Evolutionary conservation across 225 moss, liverwort and hornwort species (phyloP).

Genomic region (Ulota crispa): DNA sequence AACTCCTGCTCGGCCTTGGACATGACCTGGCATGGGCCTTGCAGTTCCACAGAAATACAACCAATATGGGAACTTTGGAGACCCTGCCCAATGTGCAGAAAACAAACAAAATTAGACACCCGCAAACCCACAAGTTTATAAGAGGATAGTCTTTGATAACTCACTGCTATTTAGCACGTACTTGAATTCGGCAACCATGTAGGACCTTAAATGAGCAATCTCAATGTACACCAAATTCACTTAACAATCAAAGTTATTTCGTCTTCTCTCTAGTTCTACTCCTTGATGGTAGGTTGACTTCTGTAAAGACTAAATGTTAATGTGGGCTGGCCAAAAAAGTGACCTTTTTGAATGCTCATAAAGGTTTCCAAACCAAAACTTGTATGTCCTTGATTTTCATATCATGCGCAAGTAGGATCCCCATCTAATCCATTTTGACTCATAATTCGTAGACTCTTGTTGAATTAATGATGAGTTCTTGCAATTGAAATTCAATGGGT

Average conservation of each 20-base stretch:
- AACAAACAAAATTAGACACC: background rate
- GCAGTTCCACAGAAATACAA: slow-evolving; percentile 44
- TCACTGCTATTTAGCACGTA: no score
- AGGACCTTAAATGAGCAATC: background rate
- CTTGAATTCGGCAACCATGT: background rate
- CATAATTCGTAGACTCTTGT: no score
- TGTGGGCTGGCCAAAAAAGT: no score
- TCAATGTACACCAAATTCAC: background rate
- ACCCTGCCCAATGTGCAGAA: slow-evolving; percentile 18
- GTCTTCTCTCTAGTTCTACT: background rate
- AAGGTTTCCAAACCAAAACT: no score
- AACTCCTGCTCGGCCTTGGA: slow-evolving; percentile 35
- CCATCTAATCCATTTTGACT: no score
- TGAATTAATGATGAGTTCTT: no score
- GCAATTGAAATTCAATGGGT: no score
- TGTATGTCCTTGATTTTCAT: no score
- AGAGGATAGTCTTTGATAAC: no score
- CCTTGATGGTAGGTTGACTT: background rate
- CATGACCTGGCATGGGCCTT: slow-evolving; percentile 28
- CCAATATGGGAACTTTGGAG: slow-evolving; percentile 38
- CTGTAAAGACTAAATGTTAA: no score
- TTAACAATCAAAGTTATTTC: background rate
- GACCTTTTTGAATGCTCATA: no score
- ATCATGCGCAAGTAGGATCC: no score
- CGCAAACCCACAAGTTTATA: background rate